phyloP scores from a whole-genome alignment of 169 alveolate species.

The Eimeria nieschulzi region DNA sequence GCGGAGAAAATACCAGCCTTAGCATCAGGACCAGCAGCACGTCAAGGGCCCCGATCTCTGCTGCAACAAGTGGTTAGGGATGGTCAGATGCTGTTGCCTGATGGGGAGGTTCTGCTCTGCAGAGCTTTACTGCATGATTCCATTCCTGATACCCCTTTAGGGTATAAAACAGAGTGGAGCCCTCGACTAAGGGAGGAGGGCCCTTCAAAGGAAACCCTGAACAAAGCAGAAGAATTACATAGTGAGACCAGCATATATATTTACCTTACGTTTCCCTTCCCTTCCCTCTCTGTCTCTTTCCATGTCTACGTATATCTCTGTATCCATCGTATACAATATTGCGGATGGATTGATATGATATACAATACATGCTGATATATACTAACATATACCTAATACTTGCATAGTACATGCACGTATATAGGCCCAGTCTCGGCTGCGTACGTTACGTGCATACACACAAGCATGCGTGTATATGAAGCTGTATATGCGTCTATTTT shows the following conservation, averaged over 20 bases:
- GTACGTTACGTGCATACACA: too few relatives aligned
- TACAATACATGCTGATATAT: too few relatives aligned
- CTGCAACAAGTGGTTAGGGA: constrained; percentile 30
- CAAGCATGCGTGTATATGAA: too few relatives aligned
- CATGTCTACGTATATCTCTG: too few relatives aligned
- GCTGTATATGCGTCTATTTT: too few relatives aligned
- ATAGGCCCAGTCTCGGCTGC: too few relatives aligned
- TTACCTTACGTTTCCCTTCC: too few relatives aligned
- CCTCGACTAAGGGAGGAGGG: constrained; percentile 14
- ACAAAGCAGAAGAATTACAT: background rate
- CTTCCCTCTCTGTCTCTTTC: too few relatives aligned
- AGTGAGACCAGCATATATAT: background rate
- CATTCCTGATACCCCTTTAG: constrained; percentile 38
- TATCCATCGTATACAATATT: too few relatives aligned
- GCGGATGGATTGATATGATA: too few relatives aligned
- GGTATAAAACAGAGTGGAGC: constrained; percentile 3
- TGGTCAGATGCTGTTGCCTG: constrained; percentile 32
- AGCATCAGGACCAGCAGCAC: background rate
- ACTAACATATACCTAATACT: too few relatives aligned
- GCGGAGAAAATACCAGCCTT: background rate
- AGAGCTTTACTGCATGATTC: constrained; percentile 34
- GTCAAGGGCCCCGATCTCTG: background rate
- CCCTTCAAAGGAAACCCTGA: background rate
- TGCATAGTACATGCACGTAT: too few relatives aligned
- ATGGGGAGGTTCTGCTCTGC: constrained; percentile 62